Conservation (phyloP, 1,139 yeast species). For the Kazachstania sp. region DNA sequence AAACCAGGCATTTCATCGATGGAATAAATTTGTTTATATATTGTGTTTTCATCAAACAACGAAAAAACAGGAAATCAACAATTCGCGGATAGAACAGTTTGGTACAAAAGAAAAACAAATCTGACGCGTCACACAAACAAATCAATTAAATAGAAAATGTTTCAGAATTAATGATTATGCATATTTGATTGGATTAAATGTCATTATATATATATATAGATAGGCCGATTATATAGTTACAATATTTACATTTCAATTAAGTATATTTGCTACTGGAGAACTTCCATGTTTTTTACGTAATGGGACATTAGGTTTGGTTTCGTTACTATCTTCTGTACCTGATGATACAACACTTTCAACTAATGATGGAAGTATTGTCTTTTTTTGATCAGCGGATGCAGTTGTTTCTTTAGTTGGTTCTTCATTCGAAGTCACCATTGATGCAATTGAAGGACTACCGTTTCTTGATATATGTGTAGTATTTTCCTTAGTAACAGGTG, state of each 20-base stretch:
- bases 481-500: too few species aligned
- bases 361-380: neutral
- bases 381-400: neutral
- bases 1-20: too few species aligned
- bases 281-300: neutral
- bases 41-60: neutral
- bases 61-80: neutral
- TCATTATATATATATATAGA: neutral
- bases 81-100: neutral
- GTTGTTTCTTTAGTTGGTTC: neutral
- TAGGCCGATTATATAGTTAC: neutral
- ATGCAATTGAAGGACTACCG: neutral
- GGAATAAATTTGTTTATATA: neutral
- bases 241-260: neutral
- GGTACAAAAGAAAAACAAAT: slow-evolving; percentile 3
- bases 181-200: neutral
- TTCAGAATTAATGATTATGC: neutral
- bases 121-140: slow-evolving; percentile 4
- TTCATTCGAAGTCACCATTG: neutral
- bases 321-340: neutral
- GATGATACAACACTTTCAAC: neutral
- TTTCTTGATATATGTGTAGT: neutral
- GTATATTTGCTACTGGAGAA: neutral
- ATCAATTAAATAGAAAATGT: neutral
- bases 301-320: neutral